A percentile compares a stretch with the other conserved stretches of the same genome.
Conservation (phyloP, 164 flowering plant species). For the Nymphaea thermarum region DNA sequence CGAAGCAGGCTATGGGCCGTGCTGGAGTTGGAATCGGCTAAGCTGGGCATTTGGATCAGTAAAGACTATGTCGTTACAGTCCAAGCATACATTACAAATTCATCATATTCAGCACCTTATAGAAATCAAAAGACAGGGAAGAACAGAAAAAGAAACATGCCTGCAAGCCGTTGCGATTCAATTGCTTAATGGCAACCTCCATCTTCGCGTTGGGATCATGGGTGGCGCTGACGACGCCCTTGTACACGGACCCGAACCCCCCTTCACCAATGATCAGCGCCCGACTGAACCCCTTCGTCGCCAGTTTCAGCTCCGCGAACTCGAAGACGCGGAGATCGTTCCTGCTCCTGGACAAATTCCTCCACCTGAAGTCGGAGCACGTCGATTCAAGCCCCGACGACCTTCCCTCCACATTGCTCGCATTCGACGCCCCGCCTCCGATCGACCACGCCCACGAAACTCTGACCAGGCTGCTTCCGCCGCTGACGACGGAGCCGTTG, state of each 20-base stretch:
- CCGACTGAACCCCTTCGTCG: conserved; percentile 74
- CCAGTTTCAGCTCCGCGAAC: conserved; percentile 64
- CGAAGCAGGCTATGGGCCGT: too few species aligned
- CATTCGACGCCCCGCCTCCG: conserved; percentile 36
- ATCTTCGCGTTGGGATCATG: conserved; percentile 17
- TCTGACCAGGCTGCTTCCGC: conserved; percentile 7
- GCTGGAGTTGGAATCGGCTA: too few species aligned
- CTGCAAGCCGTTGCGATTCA: conserved; percentile 81
- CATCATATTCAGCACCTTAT: too few species aligned
- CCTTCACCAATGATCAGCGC: conserved; percentile 75
- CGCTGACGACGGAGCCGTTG: conserved; percentile 20
- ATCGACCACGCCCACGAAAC: conserved; percentile 80
- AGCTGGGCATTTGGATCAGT: too few species aligned
- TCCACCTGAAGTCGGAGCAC: conserved; percentile 21
- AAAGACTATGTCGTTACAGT: too few species aligned
- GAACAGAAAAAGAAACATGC: conserved; percentile 24
- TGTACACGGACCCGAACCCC: conserved; percentile 82
- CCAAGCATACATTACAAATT: too few species aligned
- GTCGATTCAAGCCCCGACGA: conserved; percentile 21
- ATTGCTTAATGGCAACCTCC: conserved; percentile 83
- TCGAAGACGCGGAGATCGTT: conserved; percentile 56
- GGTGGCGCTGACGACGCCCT: conserved; percentile 39
- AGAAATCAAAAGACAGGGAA: too few species aligned
- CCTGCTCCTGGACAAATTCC: conserved; percentile 21
- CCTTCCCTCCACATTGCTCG: conserved; percentile 27